These are phyloP conservation scores for Sarocladiaceae sp. DNA, from an alignment of 2,329 filamentous ascomycete species.

Conservation along the genomic window DNA sequence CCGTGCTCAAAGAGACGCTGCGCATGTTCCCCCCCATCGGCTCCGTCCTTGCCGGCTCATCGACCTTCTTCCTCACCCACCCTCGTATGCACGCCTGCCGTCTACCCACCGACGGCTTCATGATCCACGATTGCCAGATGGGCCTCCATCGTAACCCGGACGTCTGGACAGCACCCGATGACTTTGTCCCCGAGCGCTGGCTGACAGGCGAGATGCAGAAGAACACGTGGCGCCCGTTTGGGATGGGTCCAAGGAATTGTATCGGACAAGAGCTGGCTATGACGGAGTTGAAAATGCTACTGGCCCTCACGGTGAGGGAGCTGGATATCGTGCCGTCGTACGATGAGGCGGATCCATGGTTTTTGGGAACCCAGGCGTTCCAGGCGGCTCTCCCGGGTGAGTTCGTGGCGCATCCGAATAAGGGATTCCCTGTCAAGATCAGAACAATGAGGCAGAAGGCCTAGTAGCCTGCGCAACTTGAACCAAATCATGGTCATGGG, in stretches of 20 bases:
- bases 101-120: conserved; percentile 19
- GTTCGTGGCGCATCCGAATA: not conserved
- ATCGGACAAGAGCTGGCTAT: conserved; percentile 44
- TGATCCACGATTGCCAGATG: conserved; percentile 25
- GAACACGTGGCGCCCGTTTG: conserved; percentile 35
- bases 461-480: too few relatives aligned
- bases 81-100: not conserved
- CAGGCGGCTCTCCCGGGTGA: not conserved
- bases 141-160: conserved; percentile 26
- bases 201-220: not conserved
- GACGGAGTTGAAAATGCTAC: conserved; percentile 27
- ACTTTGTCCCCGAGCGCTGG: conserved; percentile 35
- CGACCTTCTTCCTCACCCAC: not conserved
- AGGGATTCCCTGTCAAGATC: not conserved
- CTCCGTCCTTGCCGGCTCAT: conserved; percentile 26
- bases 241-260: conserved; percentile 40
- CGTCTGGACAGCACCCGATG: conserved; percentile 25
- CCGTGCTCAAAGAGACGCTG: conserved; percentile 47
- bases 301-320: not conserved
- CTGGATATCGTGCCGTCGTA: not conserved
- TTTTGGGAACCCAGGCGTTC: not conserved
- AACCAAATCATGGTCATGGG: too few relatives aligned
- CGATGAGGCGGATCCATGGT: not conserved
- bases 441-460: too few relatives aligned
- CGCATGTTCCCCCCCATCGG: conserved; percentile 43